These are phyloP conservation scores for Creolimax fragrantissima DNA, from an alignment of 78 protist species.

Conservation along the genomic window DNA sequence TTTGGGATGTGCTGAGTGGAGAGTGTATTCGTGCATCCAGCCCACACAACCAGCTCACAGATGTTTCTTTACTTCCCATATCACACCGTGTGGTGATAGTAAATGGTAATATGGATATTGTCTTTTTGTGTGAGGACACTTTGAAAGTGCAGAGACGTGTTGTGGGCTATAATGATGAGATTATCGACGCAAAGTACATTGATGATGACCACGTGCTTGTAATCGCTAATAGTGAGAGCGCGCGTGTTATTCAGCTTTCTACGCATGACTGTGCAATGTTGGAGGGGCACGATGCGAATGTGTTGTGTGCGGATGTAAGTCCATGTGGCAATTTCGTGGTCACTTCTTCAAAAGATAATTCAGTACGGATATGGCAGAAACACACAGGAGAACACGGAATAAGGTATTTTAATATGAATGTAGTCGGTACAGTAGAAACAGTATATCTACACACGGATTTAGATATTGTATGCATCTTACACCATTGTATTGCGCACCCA, in stretches of 20 bases:
- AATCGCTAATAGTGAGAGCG: conserved; percentile 42
- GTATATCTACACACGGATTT: too few relatives aligned
- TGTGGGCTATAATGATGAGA: conserved; percentile 68
- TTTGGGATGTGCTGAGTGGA: neutral
- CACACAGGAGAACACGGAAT: neutral
- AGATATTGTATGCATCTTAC: too few relatives aligned
- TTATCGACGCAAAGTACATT: conserved; percentile 46
- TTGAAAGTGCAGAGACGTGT: conserved; percentile 32
- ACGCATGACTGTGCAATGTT: conserved; percentile 33
- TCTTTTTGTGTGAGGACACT: conserved; percentile 15
- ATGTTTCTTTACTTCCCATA: neutral
- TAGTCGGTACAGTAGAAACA: too few relatives aligned
- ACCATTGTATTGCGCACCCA: too few relatives aligned
- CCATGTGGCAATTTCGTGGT: conserved; percentile 33
- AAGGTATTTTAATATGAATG: too few relatives aligned
- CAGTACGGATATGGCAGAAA: conserved; percentile 56
- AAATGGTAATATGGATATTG: conserved; percentile 24
- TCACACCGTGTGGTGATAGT: neutral
- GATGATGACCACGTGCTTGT: conserved; percentile 30
- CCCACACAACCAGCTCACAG: neutral
- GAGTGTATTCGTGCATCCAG: neutral
- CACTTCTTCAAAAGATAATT: conserved; percentile 54
- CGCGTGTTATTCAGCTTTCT: conserved; percentile 17
- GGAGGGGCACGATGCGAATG: conserved; percentile 61
- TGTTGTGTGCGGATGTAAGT: conserved; percentile 54